Conservation (phyloP, 371 early-diverging fungal species). For the Rhizopus sp. region DNA sequence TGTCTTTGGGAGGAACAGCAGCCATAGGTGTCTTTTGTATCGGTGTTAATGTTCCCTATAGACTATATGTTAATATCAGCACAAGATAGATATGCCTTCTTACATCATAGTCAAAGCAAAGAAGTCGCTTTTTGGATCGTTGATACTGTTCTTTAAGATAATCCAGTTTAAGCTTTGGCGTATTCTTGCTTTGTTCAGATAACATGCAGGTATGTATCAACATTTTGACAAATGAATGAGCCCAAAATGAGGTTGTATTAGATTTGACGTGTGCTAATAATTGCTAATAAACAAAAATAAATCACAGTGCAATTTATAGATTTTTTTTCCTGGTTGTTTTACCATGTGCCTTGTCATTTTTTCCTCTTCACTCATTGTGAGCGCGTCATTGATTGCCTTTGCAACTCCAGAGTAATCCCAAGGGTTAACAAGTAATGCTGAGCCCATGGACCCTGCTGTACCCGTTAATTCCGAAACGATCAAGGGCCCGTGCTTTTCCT, state of each 20-base stretch:
- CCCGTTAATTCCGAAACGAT: slow-evolving; percentile 98
- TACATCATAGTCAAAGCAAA: slow-evolving; percentile 91
- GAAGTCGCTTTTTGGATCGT: slow-evolving; percentile 61
- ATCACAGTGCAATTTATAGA: background rate
- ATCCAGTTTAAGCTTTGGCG: slow-evolving; percentile 64
- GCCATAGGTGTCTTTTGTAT: slow-evolving; percentile 70
- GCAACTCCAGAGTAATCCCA: slow-evolving; percentile 97
- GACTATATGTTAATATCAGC: background rate
- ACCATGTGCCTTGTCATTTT: slow-evolving; percentile 75
- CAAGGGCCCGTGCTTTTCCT: slow-evolving; percentile 87
- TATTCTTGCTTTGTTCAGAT: slow-evolving; percentile 64
- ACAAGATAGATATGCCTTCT: slow-evolving; percentile 11
- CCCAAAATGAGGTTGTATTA: slow-evolving; percentile 95
- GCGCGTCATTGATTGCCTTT: slow-evolving; percentile 85
- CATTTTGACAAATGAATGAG: slow-evolving; percentile 75
- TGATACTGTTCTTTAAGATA: slow-evolving; percentile 50
- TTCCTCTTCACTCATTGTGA: slow-evolving; percentile 84
- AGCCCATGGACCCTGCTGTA: slow-evolving; percentile 90
- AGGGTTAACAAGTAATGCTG: slow-evolving; percentile 95
- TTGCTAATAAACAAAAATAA: slow-evolving; percentile 50
- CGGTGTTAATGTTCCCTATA: slow-evolving; percentile 84
- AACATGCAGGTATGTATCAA: slow-evolving; percentile 43
- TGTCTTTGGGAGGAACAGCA: slow-evolving; percentile 65
- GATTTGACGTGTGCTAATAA: slow-evolving; percentile 84
- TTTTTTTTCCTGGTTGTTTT: slow-evolving; percentile 15